Evolutionary conservation across 768 basidiomycete species (phyloP).

Genomic region (Pisolithus microcarpus): DNA sequence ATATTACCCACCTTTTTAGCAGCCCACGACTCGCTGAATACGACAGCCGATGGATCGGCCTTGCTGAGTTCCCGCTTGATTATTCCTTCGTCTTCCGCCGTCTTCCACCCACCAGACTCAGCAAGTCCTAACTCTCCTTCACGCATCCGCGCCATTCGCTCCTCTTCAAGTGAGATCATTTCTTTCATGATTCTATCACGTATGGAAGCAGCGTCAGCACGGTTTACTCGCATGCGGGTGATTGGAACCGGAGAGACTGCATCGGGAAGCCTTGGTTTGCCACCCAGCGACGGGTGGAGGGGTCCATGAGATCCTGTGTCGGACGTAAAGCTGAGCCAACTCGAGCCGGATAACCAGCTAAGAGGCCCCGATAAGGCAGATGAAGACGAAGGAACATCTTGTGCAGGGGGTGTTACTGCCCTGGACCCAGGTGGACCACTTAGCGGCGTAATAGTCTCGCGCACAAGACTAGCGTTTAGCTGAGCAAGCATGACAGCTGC

Average conservation of each 20-base stretch:
- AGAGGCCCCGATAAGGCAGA: constrained; percentile 26
- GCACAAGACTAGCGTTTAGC: constrained; percentile 72
- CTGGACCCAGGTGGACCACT: constrained; percentile 10
- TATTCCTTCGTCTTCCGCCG: constrained; percentile 86
- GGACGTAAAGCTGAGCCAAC: constrained; percentile 35
- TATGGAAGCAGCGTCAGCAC: constrained; percentile 82
- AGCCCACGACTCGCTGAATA: constrained; percentile 93
- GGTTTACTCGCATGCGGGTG: constrained; percentile 66
- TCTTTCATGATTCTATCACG: constrained; percentile 96
- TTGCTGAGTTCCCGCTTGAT: constrained; percentile 91
- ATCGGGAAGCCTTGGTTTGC: constrained; percentile 16
- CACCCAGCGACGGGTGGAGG: constrained; percentile 27
- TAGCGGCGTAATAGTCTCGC: constrained; percentile 38
- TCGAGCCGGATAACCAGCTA: constrained; percentile 50
- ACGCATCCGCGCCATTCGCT: constrained; percentile 90
- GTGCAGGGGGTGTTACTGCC: constrained; percentile 1
- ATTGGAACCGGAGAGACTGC: constrained; percentile 25
- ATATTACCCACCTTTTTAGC: constrained; percentile 68
- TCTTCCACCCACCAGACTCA: constrained; percentile 46
- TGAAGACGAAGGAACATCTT: constrained; percentile 11
- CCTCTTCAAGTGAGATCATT: constrained; percentile 95
- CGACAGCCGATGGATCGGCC: constrained; percentile 90
- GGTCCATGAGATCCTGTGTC: constrained; percentile 19
- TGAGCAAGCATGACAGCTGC: constrained; percentile 98
- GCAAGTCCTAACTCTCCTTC: constrained; percentile 59